Evolutionary conservation across 2,329 filamentous ascomycete species (phyloP).

Genomic region (Pyrenophora graminea): DNA sequence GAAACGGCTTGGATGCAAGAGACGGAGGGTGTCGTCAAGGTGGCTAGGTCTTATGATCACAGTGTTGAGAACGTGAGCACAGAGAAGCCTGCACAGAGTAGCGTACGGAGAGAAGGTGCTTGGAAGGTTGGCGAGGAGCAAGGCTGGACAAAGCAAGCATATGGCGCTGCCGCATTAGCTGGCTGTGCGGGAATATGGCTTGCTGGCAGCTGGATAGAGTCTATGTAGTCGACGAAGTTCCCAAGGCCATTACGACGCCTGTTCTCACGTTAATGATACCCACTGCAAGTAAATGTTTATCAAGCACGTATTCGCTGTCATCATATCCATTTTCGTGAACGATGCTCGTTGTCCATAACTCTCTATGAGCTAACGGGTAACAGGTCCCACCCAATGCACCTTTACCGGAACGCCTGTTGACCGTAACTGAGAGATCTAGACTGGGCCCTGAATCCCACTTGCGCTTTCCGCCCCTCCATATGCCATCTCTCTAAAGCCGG

Average conservation of each 20-base stretch:
- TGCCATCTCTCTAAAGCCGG: conserved; percentile 60
- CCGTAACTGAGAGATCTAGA: neutral
- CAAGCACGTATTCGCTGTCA: too few relatives aligned
- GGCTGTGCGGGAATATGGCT: conserved; percentile 49
- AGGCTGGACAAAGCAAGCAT: conserved; percentile 47
- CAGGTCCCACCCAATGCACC: conserved; percentile 6
- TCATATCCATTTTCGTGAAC: too few relatives aligned
- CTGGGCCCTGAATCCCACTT: neutral
- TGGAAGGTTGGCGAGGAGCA: conserved; percentile 43
- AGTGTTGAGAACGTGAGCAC: conserved; percentile 25
- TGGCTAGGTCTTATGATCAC: conserved; percentile 48
- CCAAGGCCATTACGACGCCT: neutral
- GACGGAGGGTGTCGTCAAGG: conserved; percentile 69
- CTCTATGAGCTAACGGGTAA: neutral
- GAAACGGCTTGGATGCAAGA: conserved; percentile 65
- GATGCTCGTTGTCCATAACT: too few relatives aligned
- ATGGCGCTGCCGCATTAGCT: conserved; percentile 46
- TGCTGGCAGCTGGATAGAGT: conserved; percentile 47
- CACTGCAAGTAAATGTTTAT: neutral
- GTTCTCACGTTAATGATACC: conserved; percentile 11
- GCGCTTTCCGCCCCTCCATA: conserved; percentile 32
- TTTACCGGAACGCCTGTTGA: neutral
- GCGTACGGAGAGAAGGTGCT: conserved; percentile 36
- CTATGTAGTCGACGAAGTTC: conserved; percentile 14
- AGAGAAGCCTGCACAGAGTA: conserved; percentile 18